These are phyloP conservation scores for Ogataea dorogensis DNA, from an alignment of 805 yeast species.

Conservation along the genomic window DNA sequence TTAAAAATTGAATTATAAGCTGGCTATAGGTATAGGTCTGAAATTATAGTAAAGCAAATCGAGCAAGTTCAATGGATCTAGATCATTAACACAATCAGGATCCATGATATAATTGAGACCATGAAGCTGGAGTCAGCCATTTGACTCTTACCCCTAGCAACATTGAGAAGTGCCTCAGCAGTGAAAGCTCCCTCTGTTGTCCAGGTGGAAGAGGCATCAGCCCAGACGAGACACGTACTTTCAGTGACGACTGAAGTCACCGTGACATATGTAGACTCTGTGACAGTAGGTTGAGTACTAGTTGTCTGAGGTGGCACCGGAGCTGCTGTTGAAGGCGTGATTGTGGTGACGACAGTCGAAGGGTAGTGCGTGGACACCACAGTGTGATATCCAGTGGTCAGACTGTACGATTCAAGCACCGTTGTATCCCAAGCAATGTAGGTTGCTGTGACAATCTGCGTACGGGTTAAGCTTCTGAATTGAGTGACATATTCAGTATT, in stretches of 20 bases:
- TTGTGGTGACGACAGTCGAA: slow-evolving; percentile 5
- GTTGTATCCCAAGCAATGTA: slow-evolving; percentile 16
- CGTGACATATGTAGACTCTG: slow-evolving; percentile 1
- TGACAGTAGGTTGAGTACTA: not conserved
- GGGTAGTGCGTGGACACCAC: slow-evolving; percentile 18
- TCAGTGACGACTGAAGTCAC: slow-evolving; percentile 7
- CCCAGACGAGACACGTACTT: slow-evolving; percentile 8
- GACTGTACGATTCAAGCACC: slow-evolving; percentile 10
- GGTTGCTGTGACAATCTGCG: slow-evolving; percentile 13
- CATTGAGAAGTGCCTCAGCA: slow-evolving; percentile 1
- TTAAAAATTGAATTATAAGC: too few relatives aligned
- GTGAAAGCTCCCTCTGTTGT: not conserved
- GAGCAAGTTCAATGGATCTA: not conserved
- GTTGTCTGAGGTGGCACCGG: slow-evolving; percentile 3
- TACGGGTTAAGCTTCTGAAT: slow-evolving; percentile 4
- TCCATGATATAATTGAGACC: not conserved
- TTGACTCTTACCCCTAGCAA: slow-evolving; percentile 1
- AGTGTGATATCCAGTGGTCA: slow-evolving; percentile 14
- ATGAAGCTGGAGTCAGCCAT: not conserved
- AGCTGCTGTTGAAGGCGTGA: slow-evolving; percentile 2
- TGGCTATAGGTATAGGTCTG: not conserved
- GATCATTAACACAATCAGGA: slow-evolving; percentile 1
- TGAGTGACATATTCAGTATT: slow-evolving; percentile 3
- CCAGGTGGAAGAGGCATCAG: slow-evolving; percentile 5
- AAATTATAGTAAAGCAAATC: slow-evolving; percentile 4